phyloP scores from a whole-genome alignment of 192 early-diverging fungal species.

The Backusella luteola region DNA sequence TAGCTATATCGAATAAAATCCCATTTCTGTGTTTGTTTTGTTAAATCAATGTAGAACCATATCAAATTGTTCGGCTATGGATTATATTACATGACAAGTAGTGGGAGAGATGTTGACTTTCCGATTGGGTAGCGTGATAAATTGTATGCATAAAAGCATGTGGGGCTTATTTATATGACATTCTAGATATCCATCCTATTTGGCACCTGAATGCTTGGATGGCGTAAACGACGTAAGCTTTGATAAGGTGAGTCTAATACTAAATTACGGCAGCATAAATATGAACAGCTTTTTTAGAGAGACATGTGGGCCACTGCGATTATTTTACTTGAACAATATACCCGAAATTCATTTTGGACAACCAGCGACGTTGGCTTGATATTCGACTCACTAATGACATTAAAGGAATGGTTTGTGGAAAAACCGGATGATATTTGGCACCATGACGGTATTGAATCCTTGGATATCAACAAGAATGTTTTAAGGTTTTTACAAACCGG shows the following conservation, averaged over 20 bases:
- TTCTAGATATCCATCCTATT: conserved; percentile 40
- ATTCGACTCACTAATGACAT: conserved; percentile 45
- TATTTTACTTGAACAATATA: conserved; percentile 49
- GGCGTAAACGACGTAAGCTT: neutral
- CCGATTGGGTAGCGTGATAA: conserved; percentile 47
- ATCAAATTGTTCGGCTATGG: conserved; percentile 58
- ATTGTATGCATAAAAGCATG: neutral
- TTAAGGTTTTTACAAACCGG: conserved; percentile 42
- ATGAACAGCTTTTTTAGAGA: conserved; percentile 18
- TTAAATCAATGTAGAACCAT: conserved; percentile 18
- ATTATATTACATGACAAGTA: conserved; percentile 56
- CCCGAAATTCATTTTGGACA: conserved; percentile 54
- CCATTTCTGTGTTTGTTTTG: no score
- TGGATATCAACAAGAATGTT: conserved; percentile 45
- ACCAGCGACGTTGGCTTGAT: conserved; percentile 46
- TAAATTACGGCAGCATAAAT: neutral
- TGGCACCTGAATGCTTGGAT: conserved; percentile 35
- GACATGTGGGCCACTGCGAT: conserved; percentile 61
- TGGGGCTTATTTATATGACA: neutral
- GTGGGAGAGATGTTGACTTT: conserved; percentile 56
- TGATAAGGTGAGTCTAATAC: conserved; percentile 4
- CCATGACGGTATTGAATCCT: conserved; percentile 23
- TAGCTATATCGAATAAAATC: neutral
- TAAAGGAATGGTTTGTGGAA: conserved; percentile 26
- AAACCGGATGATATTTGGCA: conserved; percentile 34